Evolutionary conservation across 2,329 filamentous ascomycete genomes (phyloP).

Genomic region (Zasmidium angulare): DNA sequence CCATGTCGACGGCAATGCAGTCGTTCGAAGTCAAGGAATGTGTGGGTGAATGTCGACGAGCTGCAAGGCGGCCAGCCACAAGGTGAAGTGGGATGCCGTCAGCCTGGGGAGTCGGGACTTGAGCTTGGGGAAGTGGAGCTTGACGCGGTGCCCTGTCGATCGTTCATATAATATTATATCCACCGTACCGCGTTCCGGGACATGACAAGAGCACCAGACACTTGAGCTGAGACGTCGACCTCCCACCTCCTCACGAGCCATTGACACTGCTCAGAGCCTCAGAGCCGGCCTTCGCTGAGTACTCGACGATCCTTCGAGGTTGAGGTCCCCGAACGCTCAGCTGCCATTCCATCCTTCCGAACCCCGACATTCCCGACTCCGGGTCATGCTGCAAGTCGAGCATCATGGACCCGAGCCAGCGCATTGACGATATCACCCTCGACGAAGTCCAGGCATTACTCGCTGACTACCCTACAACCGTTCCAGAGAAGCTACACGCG

Average conservation of each 20-base stretch:
- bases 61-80: background rate
- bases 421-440: conserved; percentile 23
- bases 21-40: background rate
- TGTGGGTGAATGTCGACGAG: background rate
- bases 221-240: background rate
- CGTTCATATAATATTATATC: no score
- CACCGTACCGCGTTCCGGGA: background rate
- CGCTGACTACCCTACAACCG: conserved; percentile 22
- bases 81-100: background rate
- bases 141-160: background rate
- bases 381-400: background rate
- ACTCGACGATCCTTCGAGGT: background rate
- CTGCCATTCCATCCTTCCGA: background rate
- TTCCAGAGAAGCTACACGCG: conserved; percentile 46
- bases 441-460: conserved; percentile 27
- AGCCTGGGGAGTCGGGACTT: background rate
- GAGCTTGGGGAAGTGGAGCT: background rate
- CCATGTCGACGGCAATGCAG: background rate
- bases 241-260: background rate
- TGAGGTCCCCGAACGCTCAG: background rate
- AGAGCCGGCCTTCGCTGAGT: background rate
- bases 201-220: background rate
- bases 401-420: conserved; percentile 7
- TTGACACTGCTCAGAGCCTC: background rate
- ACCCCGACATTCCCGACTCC: background rate